Evolutionary conservation across 345 rosid genomes (phyloP).

Genomic region (Eucalyptus coolabah): DNA sequence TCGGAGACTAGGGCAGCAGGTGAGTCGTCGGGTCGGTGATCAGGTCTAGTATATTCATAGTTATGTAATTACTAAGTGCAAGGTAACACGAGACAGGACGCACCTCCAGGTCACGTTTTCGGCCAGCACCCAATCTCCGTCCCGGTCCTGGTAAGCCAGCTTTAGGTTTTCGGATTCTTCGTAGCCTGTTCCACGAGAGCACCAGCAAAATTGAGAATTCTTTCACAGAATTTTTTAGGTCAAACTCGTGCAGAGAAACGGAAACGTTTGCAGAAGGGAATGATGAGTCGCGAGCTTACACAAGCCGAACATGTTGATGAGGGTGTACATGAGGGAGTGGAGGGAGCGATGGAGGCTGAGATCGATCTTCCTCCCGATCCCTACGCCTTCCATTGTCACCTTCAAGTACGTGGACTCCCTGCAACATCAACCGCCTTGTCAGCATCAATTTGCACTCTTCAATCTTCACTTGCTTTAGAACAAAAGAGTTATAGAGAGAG

Average conservation of each 20-base stretch:
- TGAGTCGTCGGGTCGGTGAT: background rate
- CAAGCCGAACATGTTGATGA: slow-evolving; percentile 24
- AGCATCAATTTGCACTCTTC: background rate
- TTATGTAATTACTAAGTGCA: background rate
- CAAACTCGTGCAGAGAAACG: background rate
- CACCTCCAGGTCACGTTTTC: slow-evolving; percentile 28
- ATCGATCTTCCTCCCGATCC: slow-evolving; percentile 36
- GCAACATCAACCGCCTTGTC: background rate
- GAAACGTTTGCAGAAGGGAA: background rate
- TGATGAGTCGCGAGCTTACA: slow-evolving; percentile 2
- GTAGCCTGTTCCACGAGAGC: background rate
- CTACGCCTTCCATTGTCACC: slow-evolving; percentile 45
- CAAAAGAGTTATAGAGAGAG: background rate
- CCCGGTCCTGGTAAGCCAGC: slow-evolving; percentile 17
- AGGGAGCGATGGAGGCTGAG: slow-evolving; percentile 14
- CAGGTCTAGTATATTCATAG: background rate
- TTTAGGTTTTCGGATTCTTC: slow-evolving; percentile 8
- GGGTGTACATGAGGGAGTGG: slow-evolving; percentile 9
- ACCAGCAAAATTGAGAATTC: background rate
- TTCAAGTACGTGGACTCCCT: slow-evolving; percentile 20
- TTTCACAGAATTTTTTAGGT: background rate
- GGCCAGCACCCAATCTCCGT: slow-evolving; percentile 34
- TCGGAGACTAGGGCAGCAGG: background rate
- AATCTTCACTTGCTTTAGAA: background rate
- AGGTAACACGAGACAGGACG: background rate